These are phyloP conservation scores for Tulasnella sp. DNA, from an alignment of 768 basidiomycete species.

Conservation along the genomic window DNA sequence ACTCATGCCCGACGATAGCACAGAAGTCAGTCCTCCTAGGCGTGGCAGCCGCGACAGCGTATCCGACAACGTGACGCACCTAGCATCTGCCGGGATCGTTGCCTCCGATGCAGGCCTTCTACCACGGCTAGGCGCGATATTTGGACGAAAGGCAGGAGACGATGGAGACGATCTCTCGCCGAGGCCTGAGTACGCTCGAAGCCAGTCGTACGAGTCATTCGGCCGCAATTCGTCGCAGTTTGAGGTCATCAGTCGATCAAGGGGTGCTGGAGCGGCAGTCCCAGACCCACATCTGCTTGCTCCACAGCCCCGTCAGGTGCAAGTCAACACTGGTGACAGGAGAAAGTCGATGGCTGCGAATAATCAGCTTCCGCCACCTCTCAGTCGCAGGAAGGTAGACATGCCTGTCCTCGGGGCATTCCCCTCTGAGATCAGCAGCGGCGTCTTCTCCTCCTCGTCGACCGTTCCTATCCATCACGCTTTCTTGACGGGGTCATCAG, in stretches of 20 bases:
- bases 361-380: background rate
- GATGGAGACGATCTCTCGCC: background rate
- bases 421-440: background rate
- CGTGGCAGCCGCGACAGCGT: background rate
- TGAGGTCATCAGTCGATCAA: no score
- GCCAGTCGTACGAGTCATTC: no score
- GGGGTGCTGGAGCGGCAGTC: no score
- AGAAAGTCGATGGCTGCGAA: background rate
- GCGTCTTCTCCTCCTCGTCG: background rate
- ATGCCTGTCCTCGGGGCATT: background rate
- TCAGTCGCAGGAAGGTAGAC: background rate
- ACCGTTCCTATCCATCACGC: conserved; percentile 6
- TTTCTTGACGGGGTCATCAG: conserved; percentile 1
- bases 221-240: no score
- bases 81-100: background rate
- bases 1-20: background rate
- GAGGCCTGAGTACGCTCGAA: background rate
- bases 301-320: no score
- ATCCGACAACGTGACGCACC: background rate
- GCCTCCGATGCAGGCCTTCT: conserved; percentile 8
- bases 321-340: background rate
- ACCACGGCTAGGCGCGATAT: background rate
- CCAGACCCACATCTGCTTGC: no score
- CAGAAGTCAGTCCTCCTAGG: background rate
- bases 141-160: background rate